These are phyloP conservation scores for Pelargonium australe DNA, from an alignment of 441 rosid species.

Conservation along the genomic window DNA sequence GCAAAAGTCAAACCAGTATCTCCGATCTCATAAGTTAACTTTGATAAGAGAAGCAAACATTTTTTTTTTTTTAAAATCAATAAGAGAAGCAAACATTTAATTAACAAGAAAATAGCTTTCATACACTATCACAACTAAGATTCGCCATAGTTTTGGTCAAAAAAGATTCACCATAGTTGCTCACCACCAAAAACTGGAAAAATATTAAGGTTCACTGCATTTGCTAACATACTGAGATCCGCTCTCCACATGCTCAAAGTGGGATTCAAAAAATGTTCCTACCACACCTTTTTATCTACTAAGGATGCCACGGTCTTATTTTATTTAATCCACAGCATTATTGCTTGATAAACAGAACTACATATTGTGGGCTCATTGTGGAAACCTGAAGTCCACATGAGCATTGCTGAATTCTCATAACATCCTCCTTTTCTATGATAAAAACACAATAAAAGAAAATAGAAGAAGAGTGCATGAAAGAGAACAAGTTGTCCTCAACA, in stretches of 20 bases:
- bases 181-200: background rate
- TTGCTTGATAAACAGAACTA: background rate
- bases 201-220: background rate
- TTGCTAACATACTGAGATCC: background rate
- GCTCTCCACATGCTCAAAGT: background rate
- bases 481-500: no score
- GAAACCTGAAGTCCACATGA: background rate
- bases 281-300: background rate
- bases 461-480: no score
- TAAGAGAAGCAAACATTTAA: conserved; percentile 5
- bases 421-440: background rate
- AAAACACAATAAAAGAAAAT: no score
- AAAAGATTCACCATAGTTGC: background rate
- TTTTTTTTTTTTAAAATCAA: background rate
- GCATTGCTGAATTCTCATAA: background rate
- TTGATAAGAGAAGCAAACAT: conserved; percentile 4
- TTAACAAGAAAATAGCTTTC: background rate
- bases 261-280: background rate
- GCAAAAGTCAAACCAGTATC: conserved; percentile 30
- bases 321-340: background rate
- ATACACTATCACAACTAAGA: background rate
- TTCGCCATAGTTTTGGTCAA: background rate
- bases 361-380: background rate
- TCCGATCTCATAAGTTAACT: conserved; percentile 10
- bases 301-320: background rate